Percentiles rank a stretch among this genome's conserved stretches.
These are phyloP conservation scores for Colletotrichum tanaceti DNA, from an alignment of 2,329 filamentous ascomycete genomes.

Conservation along the genomic window DNA sequence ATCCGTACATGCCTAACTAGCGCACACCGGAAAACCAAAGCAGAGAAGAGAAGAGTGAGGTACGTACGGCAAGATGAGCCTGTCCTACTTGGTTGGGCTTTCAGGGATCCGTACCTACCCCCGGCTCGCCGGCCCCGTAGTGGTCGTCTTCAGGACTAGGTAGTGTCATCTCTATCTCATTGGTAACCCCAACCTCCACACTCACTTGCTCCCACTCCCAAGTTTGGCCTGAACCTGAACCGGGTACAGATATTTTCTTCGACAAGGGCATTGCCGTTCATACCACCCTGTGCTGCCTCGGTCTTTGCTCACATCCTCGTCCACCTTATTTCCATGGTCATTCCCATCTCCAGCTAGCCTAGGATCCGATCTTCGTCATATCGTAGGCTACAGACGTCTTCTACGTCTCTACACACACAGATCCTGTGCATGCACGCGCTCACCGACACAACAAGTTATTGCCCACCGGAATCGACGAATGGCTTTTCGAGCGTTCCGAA, in stretches of 20 bases:
- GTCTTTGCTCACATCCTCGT: not conserved
- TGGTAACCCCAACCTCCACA: conserved; percentile 28
- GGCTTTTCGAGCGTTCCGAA: not conserved
- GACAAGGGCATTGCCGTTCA: not conserved
- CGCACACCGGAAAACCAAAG: not conserved
- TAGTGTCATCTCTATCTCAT: too few relatives aligned
- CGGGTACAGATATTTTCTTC: not conserved
- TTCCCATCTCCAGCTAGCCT: not conserved
- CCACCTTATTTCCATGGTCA: conserved; percentile 7
- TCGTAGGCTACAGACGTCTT: not conserved
- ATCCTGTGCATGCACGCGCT: not conserved
- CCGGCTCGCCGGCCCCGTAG: conserved; percentile 26
- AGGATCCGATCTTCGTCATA: conserved; percentile 1
- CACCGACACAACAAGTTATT: not conserved
- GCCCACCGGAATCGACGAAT: not conserved
- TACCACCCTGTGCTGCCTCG: not conserved
- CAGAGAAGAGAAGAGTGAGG: not conserved
- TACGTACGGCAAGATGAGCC: conserved; percentile 7
- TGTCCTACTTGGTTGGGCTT: conserved; percentile 11
- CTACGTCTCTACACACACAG: not conserved
- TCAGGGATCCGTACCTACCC: not conserved
- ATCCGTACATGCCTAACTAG: not conserved
- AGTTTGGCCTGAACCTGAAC: not conserved
- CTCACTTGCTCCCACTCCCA: conserved; percentile 5
- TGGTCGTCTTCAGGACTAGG: conserved; percentile 12